Percentiles rank a stretch among this genome's conserved stretches.
Evolutionary conservation across 116 monocot species (phyloP).

Genomic region (Thalassia testudinum): DNA sequence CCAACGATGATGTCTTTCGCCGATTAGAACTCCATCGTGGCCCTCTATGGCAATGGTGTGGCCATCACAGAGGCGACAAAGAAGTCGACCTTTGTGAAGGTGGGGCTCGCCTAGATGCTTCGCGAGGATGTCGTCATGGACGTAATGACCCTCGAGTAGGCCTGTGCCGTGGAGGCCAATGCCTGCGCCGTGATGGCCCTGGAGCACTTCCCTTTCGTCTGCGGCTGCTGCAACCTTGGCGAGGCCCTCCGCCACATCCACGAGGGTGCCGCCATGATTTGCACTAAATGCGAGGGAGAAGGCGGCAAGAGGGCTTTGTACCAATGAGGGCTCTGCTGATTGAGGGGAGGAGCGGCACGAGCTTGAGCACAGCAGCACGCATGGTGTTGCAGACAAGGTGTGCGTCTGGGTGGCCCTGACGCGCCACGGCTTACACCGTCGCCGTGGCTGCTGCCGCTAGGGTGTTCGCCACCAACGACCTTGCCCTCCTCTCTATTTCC

Average conservation of each 20-base stretch:
- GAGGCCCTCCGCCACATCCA: slow-evolving; percentile 23
- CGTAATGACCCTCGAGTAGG: slow-evolving; percentile 74
- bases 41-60: slow-evolving; percentile 21
- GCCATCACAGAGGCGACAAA: slow-evolving; percentile 17
- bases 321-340: too few relatives aligned
- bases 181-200: slow-evolving; percentile 93
- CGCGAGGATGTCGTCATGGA: slow-evolving; percentile 90
- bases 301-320: slow-evolving; percentile 12
- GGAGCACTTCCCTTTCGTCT: slow-evolving; percentile 33
- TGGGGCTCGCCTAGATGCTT: slow-evolving; percentile 72
- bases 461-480: too few relatives aligned
- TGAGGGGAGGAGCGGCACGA: too few relatives aligned
- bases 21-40: slow-evolving; percentile 11
- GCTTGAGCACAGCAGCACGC: too few relatives aligned
- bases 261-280: slow-evolving; percentile 18
- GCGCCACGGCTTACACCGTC: too few relatives aligned
- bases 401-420: too few relatives aligned
- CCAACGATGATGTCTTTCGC: not conserved
- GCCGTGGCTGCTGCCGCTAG: too few relatives aligned
- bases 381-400: too few relatives aligned
- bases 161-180: slow-evolving; percentile 70
- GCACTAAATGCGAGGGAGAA: slow-evolving; percentile 13
- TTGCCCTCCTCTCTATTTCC: too few relatives aligned
- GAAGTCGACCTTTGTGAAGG: slow-evolving; percentile 21
- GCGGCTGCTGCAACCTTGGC: slow-evolving; percentile 17